Percentiles rank a stretch among this genome's conserved stretches.
Evolutionary conservation across 441 rosid genomes (phyloP).

Genomic region (Flueggea neowawraea): DNA sequence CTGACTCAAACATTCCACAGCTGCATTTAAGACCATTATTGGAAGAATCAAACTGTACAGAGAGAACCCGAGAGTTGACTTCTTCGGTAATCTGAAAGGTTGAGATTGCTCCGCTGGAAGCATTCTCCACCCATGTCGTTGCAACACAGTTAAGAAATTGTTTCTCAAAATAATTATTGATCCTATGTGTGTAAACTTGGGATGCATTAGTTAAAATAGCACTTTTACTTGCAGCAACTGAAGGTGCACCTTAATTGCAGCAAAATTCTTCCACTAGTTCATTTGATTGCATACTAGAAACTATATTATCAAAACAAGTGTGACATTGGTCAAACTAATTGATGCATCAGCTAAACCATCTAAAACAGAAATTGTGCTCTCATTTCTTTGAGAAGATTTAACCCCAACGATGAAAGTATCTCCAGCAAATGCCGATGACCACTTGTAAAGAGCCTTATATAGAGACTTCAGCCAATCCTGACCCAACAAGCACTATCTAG

Average conservation of each 20-base stretch:
- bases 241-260: background rate
- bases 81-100: background rate
- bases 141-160: background rate
- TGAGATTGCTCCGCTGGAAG: background rate
- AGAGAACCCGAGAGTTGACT: background rate
- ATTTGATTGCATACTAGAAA: background rate
- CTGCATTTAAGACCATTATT: background rate
- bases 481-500: background rate
- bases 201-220: background rate
- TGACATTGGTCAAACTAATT: background rate
- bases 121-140: constrained; percentile 4
- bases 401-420: constrained; percentile 2
- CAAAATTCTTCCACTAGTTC: background rate
- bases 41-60: background rate
- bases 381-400: background rate
- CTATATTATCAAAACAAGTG: background rate
- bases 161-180: background rate
- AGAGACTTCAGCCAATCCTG: background rate
- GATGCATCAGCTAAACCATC: background rate
- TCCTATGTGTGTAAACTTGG: background rate
- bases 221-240: background rate
- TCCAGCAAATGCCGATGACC: background rate
- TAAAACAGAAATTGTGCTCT: background rate
- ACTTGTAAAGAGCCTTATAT: background rate
- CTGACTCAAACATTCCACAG: constrained; percentile 4